phyloP scores from a whole-genome alignment of 2,329 filamentous ascomycete genomes.

The Cryphonectria parasitica region DNA sequence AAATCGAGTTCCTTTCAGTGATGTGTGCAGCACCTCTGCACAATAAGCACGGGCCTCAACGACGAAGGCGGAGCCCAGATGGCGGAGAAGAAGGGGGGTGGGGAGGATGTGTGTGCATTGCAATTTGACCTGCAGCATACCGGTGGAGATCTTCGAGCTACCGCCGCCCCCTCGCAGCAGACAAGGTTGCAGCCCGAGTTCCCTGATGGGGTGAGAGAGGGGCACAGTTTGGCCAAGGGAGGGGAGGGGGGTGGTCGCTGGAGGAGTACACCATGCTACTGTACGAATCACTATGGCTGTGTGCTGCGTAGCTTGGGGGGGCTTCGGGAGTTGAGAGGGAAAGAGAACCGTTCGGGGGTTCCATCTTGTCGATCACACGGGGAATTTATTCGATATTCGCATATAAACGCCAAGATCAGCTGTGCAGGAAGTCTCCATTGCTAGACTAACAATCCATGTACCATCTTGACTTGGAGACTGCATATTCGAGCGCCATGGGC shows the following conservation, averaged over 20 bases:
- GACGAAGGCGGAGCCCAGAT: background rate
- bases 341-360: background rate
- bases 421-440: background rate
- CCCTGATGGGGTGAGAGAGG: background rate
- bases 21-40: background rate
- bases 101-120: background rate
- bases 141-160: slow-evolving; percentile 5
- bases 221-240: background rate
- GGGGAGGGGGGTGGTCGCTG: background rate
- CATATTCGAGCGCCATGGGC: background rate
- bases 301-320: background rate
- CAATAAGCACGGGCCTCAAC: background rate
- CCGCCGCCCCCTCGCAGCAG: background rate
- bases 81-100: background rate
- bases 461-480: background rate
- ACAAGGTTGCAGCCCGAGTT: slow-evolving; percentile 4
- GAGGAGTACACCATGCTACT: background rate
- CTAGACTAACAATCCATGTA: background rate
- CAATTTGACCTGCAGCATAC: background rate
- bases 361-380: slow-evolving; percentile 5
- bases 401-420: background rate
- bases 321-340: background rate
- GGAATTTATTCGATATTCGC: background rate
- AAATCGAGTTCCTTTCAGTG: background rate
- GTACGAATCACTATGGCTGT: background rate